Evolutionary conservation across 2,329 filamentous ascomycete genomes (phyloP), one percentile per base, ranked within the genome.

Genomic region (Amylocarpus encephaloides): DNA sequence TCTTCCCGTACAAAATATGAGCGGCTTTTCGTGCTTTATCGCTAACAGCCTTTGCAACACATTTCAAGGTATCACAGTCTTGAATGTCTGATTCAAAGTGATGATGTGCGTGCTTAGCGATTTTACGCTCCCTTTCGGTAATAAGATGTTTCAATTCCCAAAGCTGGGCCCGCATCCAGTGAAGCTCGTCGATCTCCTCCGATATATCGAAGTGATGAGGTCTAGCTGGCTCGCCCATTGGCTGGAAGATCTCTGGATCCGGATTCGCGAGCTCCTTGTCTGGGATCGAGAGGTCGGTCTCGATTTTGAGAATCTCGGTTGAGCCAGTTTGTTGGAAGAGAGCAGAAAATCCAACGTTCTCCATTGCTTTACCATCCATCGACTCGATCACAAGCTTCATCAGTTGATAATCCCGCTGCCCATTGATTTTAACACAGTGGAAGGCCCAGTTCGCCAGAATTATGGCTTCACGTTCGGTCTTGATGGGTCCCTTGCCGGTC

Each of bases 391-490:
- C 65, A 39, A 79, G 69, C 50, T 64, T 70, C 59, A 79, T 61
- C 12, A 71, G 58, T 58, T 77, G 73, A 43, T 70, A 70, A 43
- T 71, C 62, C 11, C 68, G 66, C 35, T 67, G 61, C 19, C 67
- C 65, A 48, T 68, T 68, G 45, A 68, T 64, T 12, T 68, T 66
- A 35, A 73, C 62, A 53, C 76, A 79, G 51, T 70, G 67, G 50
- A 76, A 71, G 13, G 65, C 61, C 76, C 76, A 79, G 44, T 67
- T 66, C 50, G 72, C 73, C 18, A 67, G 61, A 46, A 77, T 64
- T 44, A 66, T 57, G 48, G 62, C 64, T 49, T 68, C 70, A 26
- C 68, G 58, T 29, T 69, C 64, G 38, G 70, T 64, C 12, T 64
- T 62, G 48, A 79, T 63, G 16, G 66, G 59, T 16, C 73, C 74